Conservation (phyloP, 2,329 filamentous ascomycete species). For the Nectriaceae sp. region DNA sequence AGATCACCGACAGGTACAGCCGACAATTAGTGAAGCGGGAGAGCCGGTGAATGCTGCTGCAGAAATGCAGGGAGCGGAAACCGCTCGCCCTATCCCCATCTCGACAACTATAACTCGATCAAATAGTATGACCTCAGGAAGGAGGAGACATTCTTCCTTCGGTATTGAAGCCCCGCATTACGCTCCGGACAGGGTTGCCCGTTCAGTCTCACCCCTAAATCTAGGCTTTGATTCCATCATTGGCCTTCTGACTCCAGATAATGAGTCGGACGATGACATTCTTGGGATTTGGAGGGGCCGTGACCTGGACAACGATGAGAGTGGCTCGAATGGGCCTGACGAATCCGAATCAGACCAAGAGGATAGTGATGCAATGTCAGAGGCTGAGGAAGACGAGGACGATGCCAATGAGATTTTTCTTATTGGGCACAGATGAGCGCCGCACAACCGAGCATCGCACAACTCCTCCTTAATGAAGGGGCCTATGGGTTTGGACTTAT, state of each 20-base stretch:
- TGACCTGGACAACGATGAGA: constrained; percentile 42
- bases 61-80: constrained; percentile 8
- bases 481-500: constrained; percentile 5
- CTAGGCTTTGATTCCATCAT: constrained; percentile 28
- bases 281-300: constrained; percentile 57
- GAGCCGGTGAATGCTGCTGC: constrained; percentile 9
- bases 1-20: constrained; percentile 29
- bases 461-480: constrained; percentile 1
- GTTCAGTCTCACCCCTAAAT: constrained; percentile 46
- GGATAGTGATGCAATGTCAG: constrained; percentile 42
- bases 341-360: constrained; percentile 48
- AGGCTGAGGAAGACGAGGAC: constrained; percentile 46
- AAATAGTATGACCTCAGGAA: constrained; percentile 21
- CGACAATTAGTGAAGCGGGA: constrained; percentile 24
- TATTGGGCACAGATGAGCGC: constrained; percentile 49
- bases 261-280: constrained; percentile 57
- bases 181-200: constrained; percentile 43
- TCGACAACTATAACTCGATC: constrained; percentile 15
- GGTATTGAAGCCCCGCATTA: constrained; percentile 34
- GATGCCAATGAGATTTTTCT: constrained; percentile 53
- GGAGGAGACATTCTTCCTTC: constrained; percentile 43
- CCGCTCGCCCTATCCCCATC: constrained; percentile 10
- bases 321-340: constrained; percentile 50
- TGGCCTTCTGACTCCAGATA: constrained; percentile 33
- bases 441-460: not conserved